phyloP scores from a whole-genome alignment of 2,329 filamentous ascomycete genomes.

The Polytolypa hystricis region DNA sequence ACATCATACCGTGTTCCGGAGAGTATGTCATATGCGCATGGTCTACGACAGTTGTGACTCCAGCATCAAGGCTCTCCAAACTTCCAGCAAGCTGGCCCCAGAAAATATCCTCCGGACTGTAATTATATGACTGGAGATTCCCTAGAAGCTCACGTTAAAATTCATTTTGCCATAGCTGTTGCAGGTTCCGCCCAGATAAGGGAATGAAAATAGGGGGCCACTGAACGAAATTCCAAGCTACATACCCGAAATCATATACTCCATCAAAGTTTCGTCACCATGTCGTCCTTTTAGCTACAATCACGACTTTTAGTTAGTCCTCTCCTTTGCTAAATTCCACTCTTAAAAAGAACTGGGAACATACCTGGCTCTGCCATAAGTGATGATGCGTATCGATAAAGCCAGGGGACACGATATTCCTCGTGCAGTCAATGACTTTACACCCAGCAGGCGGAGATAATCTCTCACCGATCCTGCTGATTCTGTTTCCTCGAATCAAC shows the following conservation, averaged over 20 bases:
- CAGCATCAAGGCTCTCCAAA: constrained; percentile 16
- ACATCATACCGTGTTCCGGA: constrained; percentile 15
- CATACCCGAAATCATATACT: constrained; percentile 30
- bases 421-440: constrained; percentile 29
- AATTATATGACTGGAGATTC: constrained; percentile 23
- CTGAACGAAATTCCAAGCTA: background rate
- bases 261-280: constrained; percentile 28
- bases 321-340: too few species aligned
- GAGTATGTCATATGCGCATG: constrained; percentile 22
- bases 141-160: too few species aligned
- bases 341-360: too few species aligned
- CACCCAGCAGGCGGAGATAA: constrained; percentile 5
- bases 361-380: constrained; percentile 37
- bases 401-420: constrained; percentile 20
- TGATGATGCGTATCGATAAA: constrained; percentile 29
- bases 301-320: too few species aligned
- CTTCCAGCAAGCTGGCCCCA: constrained; percentile 27
- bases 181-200: too few species aligned
- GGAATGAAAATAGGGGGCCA: constrained; percentile 1
- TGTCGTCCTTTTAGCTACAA: constrained; percentile 29
- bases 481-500: constrained; percentile 1
- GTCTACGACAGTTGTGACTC: constrained; percentile 21
- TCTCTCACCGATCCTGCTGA: background rate
- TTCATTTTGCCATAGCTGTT: too few species aligned
- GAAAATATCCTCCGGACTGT: constrained; percentile 35